Base-by-base conservation (phyloP, 164 flowering plant genomes). In the Piper betle region DNA sequence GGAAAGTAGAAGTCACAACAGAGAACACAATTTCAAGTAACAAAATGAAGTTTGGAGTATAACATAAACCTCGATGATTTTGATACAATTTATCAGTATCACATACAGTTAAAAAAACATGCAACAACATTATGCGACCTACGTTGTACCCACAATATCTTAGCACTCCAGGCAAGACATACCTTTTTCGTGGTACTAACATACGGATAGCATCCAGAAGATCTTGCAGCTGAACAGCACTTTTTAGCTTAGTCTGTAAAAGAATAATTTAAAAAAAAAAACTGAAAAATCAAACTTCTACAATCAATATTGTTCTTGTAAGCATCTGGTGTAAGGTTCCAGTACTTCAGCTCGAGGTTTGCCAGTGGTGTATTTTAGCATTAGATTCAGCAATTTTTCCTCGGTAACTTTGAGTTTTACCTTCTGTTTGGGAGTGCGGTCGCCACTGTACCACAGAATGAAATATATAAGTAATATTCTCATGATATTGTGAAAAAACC, bases 141-240 rank as follows among this genome's bases (percentile, higher is more conserved):
- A 54, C 17, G 8, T 54, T 0, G 20, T n/a, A 9, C 10, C 1
- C 15, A 10, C 15, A 10, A 8, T 15, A 10, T 46, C 46, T 46
- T 46, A 10, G 15, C 50, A 46, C 50, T 46, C 50, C 13, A 46
- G 50, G 50, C 50, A 46, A 12, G 33, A 43, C 52, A 57, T 78
- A 81, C 99, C 97, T 87, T 60, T 78, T 53, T 39, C 97, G 95
- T 59, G 99, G 99, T n/a, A 94, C 96, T 54, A 94, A 80, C 70
- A 81, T 81, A 66, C 99, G 70, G 59, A 97, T 94, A 17, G 99
- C 99, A 81, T 94, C 99, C 74, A 94, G 76, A 71, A 94, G 75
- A 80, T 94, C 99, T 84, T 94, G 99, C 79, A 94, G 70, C 75
- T 94, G 97, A 70, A 94, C 83, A 69, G 99, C 99, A 78, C 91